A percentile compares a stretch with the other conserved stretches of the same genome.
Conservation (phyloP, 148 eudicot species). For the Agrostemma githago region DNA sequence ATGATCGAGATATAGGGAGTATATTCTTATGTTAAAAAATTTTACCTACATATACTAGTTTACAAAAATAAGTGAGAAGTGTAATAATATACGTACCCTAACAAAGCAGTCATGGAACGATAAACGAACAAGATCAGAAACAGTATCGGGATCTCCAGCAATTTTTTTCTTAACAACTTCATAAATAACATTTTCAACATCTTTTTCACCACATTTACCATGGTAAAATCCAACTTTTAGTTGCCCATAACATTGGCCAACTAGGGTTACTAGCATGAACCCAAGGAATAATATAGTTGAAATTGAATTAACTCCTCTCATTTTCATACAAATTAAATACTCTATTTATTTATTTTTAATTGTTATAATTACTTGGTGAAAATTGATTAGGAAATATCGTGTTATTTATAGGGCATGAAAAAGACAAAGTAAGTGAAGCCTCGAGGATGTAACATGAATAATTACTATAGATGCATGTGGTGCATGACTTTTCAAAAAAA, state of each 20-base stretch:
- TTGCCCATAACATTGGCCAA: constrained; percentile 29
- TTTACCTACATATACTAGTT: too few relatives aligned
- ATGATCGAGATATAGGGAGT: too few relatives aligned
- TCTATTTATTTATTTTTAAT: too few relatives aligned
- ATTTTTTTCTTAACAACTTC: constrained; percentile 23
- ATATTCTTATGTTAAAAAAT: too few relatives aligned
- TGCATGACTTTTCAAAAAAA: constrained; percentile 10
- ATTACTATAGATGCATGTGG: neutral
- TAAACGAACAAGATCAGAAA: constrained; percentile 47
- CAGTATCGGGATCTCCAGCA: constrained; percentile 25
- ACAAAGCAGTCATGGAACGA: constrained; percentile 64
- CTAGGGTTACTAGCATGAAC: constrained; percentile 30
- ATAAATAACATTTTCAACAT: constrained; percentile 40
- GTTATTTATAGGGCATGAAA: constrained; percentile 20
- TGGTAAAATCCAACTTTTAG: constrained; percentile 42
- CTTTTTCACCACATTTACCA: constrained; percentile 36
- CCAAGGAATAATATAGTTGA: constrained; percentile 23
- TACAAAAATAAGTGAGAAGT: too few relatives aligned
- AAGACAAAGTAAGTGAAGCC: neutral
- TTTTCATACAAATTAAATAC: neutral
- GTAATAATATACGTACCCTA: constrained; percentile 30
- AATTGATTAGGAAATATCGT: neutral
- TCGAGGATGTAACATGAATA: neutral
- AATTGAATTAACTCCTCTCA: constrained; percentile 10
- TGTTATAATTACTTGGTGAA: constrained; percentile 9